Evolutionary conservation across 352 stramenopile species (phyloP).

Genomic region (Poterioochromonas sp.): DNA sequence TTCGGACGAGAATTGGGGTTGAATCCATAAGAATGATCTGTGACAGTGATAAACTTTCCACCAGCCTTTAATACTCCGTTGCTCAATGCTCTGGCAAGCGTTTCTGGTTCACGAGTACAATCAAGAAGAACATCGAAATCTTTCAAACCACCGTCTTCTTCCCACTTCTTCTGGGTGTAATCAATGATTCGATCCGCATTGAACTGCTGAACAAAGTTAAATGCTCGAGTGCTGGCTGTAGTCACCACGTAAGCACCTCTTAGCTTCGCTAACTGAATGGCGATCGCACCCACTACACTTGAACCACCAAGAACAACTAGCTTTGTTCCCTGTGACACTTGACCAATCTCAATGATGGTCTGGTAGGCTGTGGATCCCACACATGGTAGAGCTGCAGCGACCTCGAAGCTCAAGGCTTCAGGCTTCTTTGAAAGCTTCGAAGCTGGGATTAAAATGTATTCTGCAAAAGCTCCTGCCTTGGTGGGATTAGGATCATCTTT

Average conservation of each 20-base stretch:
- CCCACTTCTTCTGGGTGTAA: slow-evolving; percentile 32
- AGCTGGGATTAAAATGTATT: slow-evolving; percentile 36
- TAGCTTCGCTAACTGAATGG: slow-evolving; percentile 38
- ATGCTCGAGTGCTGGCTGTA: slow-evolving; percentile 34
- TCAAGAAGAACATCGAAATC: slow-evolving; percentile 41
- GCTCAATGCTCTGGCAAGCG: neutral
- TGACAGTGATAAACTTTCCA: slow-evolving; percentile 39
- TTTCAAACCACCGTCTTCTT: slow-evolving; percentile 20
- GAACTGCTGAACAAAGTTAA: slow-evolving; percentile 37
- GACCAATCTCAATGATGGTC: slow-evolving; percentile 22
- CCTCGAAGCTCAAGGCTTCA: slow-evolving; percentile 36
- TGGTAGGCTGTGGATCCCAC: slow-evolving; percentile 41
- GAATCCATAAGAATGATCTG: slow-evolving; percentile 30
- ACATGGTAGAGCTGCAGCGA: slow-evolving; percentile 36
- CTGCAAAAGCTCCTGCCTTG: slow-evolving; percentile 33
- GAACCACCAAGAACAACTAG: slow-evolving; percentile 41
- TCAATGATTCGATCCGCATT: slow-evolving; percentile 36
- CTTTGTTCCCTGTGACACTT: slow-evolving; percentile 32
- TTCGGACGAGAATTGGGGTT: slow-evolving; percentile 35
- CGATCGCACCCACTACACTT: slow-evolving; percentile 37
- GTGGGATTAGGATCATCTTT: neutral
- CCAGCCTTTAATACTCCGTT: slow-evolving; percentile 33
- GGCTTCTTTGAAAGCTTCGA: slow-evolving; percentile 38
- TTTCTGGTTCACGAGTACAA: slow-evolving; percentile 33
- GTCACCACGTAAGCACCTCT: slow-evolving; percentile 36